Conservation (phyloP, 305 asterid species). For the Fraxinus paxiana region DNA sequence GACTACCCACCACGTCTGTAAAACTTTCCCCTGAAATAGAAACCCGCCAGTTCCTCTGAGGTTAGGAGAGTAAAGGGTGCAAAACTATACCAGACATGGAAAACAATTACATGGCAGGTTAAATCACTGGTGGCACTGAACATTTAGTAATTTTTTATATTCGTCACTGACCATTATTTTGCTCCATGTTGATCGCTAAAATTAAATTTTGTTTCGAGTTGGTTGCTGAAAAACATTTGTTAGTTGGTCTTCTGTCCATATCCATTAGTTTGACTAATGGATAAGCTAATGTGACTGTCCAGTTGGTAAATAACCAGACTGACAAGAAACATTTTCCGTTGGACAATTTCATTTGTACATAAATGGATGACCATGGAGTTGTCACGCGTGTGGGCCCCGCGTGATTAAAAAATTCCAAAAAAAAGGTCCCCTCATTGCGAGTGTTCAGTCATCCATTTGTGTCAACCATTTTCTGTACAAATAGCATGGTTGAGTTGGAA, state of each 20-base stretch:
- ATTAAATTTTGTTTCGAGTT: not conserved
- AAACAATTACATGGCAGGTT: not conserved
- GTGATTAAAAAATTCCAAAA: no score
- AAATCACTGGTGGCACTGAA: not conserved
- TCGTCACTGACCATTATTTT: not conserved
- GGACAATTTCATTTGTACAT: no score
- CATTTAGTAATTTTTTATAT: not conserved
- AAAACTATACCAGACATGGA: not conserved
- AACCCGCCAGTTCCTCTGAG: not conserved
- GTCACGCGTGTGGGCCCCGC: no score
- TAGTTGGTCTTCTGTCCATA: not conserved
- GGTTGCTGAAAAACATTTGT: not conserved
- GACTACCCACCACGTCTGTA: conserved; percentile 71
- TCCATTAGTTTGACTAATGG: not conserved
- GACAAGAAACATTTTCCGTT: not conserved
- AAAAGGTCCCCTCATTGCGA: no score
- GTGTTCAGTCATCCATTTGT: no score
- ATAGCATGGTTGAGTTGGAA: no score
- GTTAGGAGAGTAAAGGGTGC: not conserved
- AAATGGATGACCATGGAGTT: no score
- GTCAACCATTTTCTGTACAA: no score
- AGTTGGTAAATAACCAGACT: not conserved
- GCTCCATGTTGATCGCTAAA: not conserved
- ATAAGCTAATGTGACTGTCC: not conserved
- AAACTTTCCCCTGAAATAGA: conserved; percentile 53